A percentile compares a stretch with the other conserved stretches of the same genome.
These are phyloP conservation scores for Eremothecium cymbalariae DNA, from an alignment of 1,139 yeast genomes.

Conservation along the genomic window DNA sequence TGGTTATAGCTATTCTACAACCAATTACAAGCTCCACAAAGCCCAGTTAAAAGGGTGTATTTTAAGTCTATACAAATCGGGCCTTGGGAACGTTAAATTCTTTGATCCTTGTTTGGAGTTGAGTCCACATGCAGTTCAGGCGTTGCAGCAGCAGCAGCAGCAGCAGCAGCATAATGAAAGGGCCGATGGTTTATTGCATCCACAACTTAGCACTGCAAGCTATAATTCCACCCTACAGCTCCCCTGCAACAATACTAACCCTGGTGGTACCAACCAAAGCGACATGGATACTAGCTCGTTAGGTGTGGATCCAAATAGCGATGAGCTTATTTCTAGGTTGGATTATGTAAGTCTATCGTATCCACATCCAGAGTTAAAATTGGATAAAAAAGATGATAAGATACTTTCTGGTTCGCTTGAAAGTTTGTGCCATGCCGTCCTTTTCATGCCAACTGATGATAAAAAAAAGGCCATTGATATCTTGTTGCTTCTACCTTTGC, in stretches of 20 bases:
- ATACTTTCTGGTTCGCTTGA: constrained; percentile 52
- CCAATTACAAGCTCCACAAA: constrained; percentile 40
- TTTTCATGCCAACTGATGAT: constrained; percentile 41
- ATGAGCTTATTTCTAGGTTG: constrained; percentile 19
- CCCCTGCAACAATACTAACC: not conserved
- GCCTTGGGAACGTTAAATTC: constrained; percentile 41
- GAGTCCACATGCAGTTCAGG: constrained; percentile 9
- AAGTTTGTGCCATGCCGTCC: constrained; percentile 62
- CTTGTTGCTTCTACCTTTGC: constrained; percentile 53
- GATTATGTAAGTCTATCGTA: constrained; percentile 37
- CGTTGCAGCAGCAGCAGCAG: constrained; percentile 6
- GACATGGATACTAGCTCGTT: too few species aligned
- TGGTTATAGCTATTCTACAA: constrained; percentile 10
- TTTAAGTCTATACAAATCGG: constrained; percentile 49
- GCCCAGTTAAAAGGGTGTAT: constrained; percentile 62
- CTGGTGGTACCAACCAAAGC: constrained; percentile 6
- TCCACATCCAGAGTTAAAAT: constrained; percentile 63
- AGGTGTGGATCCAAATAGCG: too few species aligned
- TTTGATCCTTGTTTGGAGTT: constrained; percentile 34
- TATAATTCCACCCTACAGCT: not conserved
- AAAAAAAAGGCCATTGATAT: constrained; percentile 36
- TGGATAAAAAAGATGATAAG: constrained; percentile 41
- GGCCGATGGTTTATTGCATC: not conserved
- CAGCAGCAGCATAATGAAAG: constrained; percentile 4
- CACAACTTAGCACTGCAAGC: constrained; percentile 1